phyloP scores from a whole-genome alignment of 345 rosid species.

The Orychophragmus violaceus region DNA sequence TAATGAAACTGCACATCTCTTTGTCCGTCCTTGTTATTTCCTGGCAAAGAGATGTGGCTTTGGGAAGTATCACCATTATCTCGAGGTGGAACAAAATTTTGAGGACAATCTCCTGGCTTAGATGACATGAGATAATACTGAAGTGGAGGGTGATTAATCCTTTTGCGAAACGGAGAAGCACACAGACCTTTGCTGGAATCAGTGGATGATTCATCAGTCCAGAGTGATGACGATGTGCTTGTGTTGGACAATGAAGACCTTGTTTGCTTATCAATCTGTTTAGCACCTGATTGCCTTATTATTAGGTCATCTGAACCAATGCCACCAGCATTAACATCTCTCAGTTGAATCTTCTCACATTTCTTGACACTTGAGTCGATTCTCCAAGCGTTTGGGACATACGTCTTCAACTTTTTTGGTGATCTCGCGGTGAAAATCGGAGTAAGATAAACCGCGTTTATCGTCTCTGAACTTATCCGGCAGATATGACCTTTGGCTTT shows the following conservation, averaged over 20 bases:
- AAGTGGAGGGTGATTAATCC: constrained; percentile 38
- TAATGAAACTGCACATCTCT: constrained; percentile 24
- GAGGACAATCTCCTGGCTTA: constrained; percentile 30
- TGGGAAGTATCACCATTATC: constrained; percentile 31
- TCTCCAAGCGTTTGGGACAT: constrained; percentile 33
- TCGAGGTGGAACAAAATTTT: constrained; percentile 24
- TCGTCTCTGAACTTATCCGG: constrained; percentile 39
- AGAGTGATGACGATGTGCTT: constrained; percentile 25
- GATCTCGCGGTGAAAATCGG: constrained; percentile 46
- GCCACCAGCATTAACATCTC: constrained; percentile 49
- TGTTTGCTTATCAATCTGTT: constrained; percentile 21
- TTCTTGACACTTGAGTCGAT: constrained; percentile 45
- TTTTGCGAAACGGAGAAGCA: constrained; percentile 46
- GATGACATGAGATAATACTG: constrained; percentile 54
- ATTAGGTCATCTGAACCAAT: constrained; percentile 63
- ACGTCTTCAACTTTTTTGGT: constrained; percentile 35
- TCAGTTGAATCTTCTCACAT: constrained; percentile 42
- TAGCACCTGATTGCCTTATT: constrained; percentile 34
- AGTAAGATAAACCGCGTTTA: constrained; percentile 37
- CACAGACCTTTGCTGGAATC: constrained; percentile 36
- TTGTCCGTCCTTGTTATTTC: constrained; percentile 15
- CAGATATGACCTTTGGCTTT: constrained; percentile 27
- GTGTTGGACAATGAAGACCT: constrained; percentile 31
- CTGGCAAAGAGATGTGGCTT: constrained; percentile 21
- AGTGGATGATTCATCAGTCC: constrained; percentile 34